phyloP scores from a whole-genome alignment of 2,329 filamentous ascomycete genomes.

The Fusarium mangiferae region DNA sequence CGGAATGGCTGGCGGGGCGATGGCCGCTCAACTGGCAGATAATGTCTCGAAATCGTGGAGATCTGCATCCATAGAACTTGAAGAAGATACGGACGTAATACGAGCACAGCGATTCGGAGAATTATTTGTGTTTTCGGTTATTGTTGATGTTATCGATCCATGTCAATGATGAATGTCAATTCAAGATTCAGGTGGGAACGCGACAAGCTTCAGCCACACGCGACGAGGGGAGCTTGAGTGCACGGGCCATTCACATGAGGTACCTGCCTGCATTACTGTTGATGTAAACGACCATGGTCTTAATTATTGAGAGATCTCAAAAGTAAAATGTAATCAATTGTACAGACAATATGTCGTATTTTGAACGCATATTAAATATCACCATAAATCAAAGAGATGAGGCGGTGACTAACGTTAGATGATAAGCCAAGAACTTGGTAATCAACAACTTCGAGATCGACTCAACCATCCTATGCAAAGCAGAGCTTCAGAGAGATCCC shows the following conservation, averaged over 20 bases:
- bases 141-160: slow-evolving; percentile 32
- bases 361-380: background rate
- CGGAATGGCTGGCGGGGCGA: background rate
- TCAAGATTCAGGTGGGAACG: slow-evolving; percentile 19
- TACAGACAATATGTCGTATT: rapidly evolving
- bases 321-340: too few relatives aligned
- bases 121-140: background rate
- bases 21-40: background rate
- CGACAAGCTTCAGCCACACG: slow-evolving; percentile 23
- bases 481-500: background rate
- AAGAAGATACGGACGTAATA: background rate
- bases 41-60: background rate
- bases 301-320: too few relatives aligned
- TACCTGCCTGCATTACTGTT: background rate
- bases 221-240: slow-evolving; percentile 14
- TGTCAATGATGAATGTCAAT: slow-evolving; percentile 29
- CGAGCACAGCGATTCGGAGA: background rate
- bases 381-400: background rate
- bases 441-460: background rate
- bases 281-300: background rate
- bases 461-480: background rate
- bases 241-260: slow-evolving; percentile 15
- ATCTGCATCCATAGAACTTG: background rate
- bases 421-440: too few relatives aligned
- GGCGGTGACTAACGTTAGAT: background rate